phyloP scores from a whole-genome alignment of 176 grass and related monocot genomes.

The Metroxylon sagu region DNA sequence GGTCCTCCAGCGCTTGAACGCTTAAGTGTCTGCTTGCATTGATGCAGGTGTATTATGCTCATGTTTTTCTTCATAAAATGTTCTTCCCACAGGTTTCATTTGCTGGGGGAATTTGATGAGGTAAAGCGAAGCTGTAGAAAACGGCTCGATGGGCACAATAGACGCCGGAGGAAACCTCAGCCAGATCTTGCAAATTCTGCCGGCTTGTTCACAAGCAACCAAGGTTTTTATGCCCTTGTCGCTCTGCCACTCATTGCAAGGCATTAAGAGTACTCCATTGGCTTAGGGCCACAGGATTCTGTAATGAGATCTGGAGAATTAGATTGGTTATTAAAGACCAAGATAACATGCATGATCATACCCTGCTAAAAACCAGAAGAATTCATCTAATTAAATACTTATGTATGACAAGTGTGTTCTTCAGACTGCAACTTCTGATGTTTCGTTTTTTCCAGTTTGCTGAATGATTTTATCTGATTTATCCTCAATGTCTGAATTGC shows the following conservation, averaged over 20 bases:
- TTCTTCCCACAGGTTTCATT: constrained; percentile 56
- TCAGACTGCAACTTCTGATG: no score
- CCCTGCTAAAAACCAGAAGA: no score
- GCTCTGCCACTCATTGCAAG: background rate
- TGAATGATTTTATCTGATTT: no score
- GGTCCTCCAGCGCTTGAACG: no score
- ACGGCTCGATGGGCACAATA: constrained; percentile 73
- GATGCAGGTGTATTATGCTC: background rate
- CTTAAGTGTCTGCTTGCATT: background rate
- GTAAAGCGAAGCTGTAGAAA: constrained; percentile 83
- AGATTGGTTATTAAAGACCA: no score
- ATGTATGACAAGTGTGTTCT: no score
- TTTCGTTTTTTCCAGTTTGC: no score
- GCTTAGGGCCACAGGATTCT: background rate
- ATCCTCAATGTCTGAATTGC: no score
- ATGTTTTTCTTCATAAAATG: background rate
- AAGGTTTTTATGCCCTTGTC: constrained; percentile 33
- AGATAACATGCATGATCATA: no score
- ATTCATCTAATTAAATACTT: no score
- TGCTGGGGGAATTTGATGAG: constrained; percentile 75
- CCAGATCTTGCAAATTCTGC: constrained; percentile 46
- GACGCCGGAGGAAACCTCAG: constrained; percentile 66
- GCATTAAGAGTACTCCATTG: background rate
- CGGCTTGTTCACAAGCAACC: constrained; percentile 43
- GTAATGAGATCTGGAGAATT: no score